A percentile compares a stretch with the other conserved stretches of the same genome.
Conservation (phyloP, 345 rosid genomes). For the Gossypium herbaceum region DNA sequence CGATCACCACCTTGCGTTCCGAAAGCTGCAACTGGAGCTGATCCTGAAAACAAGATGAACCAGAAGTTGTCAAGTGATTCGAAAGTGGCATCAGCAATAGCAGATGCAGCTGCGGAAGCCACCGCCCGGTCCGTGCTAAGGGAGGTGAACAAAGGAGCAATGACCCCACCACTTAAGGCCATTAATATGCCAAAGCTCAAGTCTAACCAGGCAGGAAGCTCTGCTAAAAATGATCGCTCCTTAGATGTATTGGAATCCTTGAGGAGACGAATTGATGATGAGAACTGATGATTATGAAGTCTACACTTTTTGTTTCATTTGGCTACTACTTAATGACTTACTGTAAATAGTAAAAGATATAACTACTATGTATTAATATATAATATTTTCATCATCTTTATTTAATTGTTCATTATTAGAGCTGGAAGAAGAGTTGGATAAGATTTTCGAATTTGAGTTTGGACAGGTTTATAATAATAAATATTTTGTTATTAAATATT, state of each 20-base stretch:
- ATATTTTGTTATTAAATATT: too few species aligned
- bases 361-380: too few species aligned
- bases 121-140: slow-evolving; percentile 63
- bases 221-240: slow-evolving; percentile 39
- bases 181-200: slow-evolving; percentile 71
- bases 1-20: slow-evolving; percentile 29
- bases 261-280: slow-evolving; percentile 72
- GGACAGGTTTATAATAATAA: too few species aligned
- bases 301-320: not conserved
- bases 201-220: slow-evolving; percentile 33
- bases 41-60: slow-evolving; percentile 12
- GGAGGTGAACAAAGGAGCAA: slow-evolving; percentile 58
- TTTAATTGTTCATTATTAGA: too few species aligned
- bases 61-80: slow-evolving; percentile 25
- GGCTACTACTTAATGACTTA: not conserved
- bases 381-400: too few species aligned
- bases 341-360: not conserved
- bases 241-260: slow-evolving; percentile 66
- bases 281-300: slow-evolving; percentile 27
- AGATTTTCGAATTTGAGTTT: too few species aligned
- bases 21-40: slow-evolving; percentile 6
- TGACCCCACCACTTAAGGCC: slow-evolving; percentile 67
- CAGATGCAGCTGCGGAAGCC: slow-evolving; percentile 60
- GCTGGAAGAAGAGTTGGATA: too few species aligned
- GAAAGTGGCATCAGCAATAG: slow-evolving; percentile 59